These are phyloP conservation scores for Ascochyta viciae-villosae DNA, from an alignment of 2,329 filamentous ascomycete genomes.

Conservation along the genomic window DNA sequence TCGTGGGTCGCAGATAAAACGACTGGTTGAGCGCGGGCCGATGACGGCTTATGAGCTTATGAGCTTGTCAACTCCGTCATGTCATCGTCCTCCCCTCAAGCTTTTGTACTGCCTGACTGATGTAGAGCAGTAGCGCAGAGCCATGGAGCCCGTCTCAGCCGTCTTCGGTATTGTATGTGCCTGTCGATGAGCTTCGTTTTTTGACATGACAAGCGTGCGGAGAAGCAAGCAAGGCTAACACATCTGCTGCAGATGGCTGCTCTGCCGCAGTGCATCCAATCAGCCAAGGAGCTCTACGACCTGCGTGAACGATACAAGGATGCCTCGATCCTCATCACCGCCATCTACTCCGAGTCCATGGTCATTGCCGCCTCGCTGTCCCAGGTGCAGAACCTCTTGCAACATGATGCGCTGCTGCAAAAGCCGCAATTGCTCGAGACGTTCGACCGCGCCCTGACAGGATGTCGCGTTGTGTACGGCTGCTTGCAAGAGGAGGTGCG, in stretches of 20 bases:
- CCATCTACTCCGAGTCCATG: slow-evolving; percentile 45
- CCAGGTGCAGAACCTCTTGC: slow-evolving; percentile 40
- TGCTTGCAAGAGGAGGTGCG: slow-evolving; percentile 44
- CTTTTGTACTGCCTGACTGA: neutral
- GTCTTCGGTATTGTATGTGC: slow-evolving; percentile 16
- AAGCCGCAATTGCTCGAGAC: slow-evolving; percentile 42
- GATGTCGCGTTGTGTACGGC: slow-evolving; percentile 42
- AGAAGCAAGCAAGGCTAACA: slow-evolving; percentile 8
- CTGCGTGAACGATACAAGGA: slow-evolving; percentile 40
- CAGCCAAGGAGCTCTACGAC: slow-evolving; percentile 41
- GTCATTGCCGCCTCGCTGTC: slow-evolving; percentile 43
- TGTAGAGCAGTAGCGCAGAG: neutral
- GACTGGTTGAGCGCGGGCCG: slow-evolving; percentile 7
- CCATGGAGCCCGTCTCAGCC: slow-evolving; percentile 17
- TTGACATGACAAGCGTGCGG: neutral
- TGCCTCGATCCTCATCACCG: slow-evolving; percentile 39
- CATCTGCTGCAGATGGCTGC: slow-evolving; percentile 25
- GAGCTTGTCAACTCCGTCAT: too few relatives aligned
- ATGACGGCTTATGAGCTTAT: slow-evolving; percentile 3
- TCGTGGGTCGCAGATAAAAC: slow-evolving; percentile 12
- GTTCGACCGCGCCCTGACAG: slow-evolving; percentile 43
- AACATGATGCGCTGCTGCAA: slow-evolving; percentile 34
- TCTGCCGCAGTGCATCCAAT: slow-evolving; percentile 36
- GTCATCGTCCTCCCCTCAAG: too few relatives aligned
- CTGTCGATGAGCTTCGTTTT: too few relatives aligned